phyloP scores from a whole-genome alignment of 306 rosid species.

The Corylus heterophylla region DNA sequence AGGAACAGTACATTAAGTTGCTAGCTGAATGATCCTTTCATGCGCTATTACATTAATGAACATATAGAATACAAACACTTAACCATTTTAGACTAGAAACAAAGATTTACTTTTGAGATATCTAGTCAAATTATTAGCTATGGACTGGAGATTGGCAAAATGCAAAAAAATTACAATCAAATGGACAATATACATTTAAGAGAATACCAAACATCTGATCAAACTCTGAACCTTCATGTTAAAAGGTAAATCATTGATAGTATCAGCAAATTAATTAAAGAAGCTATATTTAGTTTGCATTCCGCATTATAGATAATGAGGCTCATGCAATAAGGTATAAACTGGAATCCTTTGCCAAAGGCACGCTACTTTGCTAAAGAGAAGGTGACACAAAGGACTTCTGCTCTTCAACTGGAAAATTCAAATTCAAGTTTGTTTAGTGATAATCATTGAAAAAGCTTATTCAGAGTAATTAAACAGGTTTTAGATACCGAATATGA shows the following conservation, averaged over 20 bases:
- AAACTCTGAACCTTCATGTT: not conserved
- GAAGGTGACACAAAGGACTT: not conserved
- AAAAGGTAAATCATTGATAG: not conserved
- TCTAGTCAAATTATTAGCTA: not conserved
- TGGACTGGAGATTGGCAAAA: not conserved
- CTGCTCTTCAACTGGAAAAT: not conserved
- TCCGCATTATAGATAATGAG: not conserved
- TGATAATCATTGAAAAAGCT: not conserved
- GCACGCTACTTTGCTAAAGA: not conserved
- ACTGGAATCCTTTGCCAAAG: not conserved
- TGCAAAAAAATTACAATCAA: not conserved
- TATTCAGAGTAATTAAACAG: not conserved
- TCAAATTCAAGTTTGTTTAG: not conserved
- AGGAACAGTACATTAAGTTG: not conserved
- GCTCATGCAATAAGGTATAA: not conserved
- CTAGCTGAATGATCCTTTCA: not conserved
- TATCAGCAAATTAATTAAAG: not conserved
- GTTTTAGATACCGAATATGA: not conserved
- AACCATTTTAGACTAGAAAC: not conserved
- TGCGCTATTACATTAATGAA: not conserved
- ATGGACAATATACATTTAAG: not conserved
- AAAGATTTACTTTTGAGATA: not conserved
- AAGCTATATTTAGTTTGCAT: constrained; percentile 5
- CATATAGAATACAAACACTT: not conserved
- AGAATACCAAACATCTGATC: not conserved